phyloP scores from a whole-genome alignment of 768 basidiomycete genomes.

The Leccinellum luteum region DNA sequence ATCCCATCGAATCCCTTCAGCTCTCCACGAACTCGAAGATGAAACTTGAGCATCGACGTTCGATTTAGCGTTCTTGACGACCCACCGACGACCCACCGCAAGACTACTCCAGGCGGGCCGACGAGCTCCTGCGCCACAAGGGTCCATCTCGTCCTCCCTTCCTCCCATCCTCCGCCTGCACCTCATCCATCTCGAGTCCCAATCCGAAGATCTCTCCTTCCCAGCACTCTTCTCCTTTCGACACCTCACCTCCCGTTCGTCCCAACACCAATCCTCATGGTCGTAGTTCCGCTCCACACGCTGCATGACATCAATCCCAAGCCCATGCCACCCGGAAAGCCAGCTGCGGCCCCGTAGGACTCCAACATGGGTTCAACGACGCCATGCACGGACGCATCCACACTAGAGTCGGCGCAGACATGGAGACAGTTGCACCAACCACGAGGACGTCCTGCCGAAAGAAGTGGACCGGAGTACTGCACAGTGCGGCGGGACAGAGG shows the following conservation, averaged over 20 bases:
- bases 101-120: too few species aligned
- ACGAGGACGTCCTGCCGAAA: constrained; percentile 20
- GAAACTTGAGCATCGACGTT: too few species aligned
- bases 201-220: too few species aligned
- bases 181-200: too few species aligned
- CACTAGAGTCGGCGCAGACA: neutral
- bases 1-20: too few species aligned
- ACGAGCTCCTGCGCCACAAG: too few species aligned
- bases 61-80: too few species aligned
- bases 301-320: constrained; percentile 13
- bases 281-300: neutral
- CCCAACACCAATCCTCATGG: neutral
- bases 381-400: neutral
- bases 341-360: constrained; percentile 27
- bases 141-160: too few species aligned
- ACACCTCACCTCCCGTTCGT: neutral
- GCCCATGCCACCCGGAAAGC: constrained; percentile 29
- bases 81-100: too few species aligned
- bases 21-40: too few species aligned
- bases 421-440: neutral
- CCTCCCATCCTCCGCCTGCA: too few species aligned
- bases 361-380: constrained; percentile 15
- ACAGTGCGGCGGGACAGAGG: constrained; percentile 21
- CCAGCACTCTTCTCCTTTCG: too few species aligned
- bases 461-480: constrained; percentile 26